Conservation (phyloP, 2,329 filamentous ascomycete species). For the Dactylellina cionopaga region DNA sequence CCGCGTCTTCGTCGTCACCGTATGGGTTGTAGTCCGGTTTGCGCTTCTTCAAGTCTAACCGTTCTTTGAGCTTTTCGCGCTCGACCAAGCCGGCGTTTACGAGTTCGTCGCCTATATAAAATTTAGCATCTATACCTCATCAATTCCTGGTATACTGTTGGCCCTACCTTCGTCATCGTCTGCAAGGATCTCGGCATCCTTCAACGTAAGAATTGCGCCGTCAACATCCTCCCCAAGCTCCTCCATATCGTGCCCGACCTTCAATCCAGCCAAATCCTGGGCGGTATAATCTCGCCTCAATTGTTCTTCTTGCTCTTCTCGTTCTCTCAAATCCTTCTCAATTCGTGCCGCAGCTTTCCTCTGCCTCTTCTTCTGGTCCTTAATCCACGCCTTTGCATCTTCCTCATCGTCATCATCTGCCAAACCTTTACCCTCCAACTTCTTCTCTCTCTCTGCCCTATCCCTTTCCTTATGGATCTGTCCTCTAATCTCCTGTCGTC, state of each 20-base stretch:
- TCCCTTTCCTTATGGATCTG: conserved; percentile 89
- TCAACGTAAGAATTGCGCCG: conserved; percentile 92
- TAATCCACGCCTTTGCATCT: conserved; percentile 84
- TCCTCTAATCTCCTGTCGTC: conserved; percentile 79
- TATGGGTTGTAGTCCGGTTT: conserved; percentile 88
- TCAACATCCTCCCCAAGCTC: conserved; percentile 80
- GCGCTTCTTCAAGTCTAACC: conserved; percentile 87
- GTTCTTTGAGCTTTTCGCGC: conserved; percentile 77
- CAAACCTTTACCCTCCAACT: conserved; percentile 83
- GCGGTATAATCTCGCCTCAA: conserved; percentile 76
- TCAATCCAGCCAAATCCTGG: conserved; percentile 86
- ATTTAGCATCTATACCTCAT: conserved; percentile 60
- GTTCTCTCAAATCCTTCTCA: conserved; percentile 69
- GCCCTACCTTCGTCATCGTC: conserved; percentile 71
- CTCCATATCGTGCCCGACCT: conserved; percentile 85
- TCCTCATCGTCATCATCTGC: conserved; percentile 74
- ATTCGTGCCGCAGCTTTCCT: conserved; percentile 84
- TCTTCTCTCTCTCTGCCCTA: conserved; percentile 76
- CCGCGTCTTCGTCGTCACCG: conserved; percentile 70
- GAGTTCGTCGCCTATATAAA: conserved; percentile 82
- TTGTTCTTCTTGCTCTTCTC: conserved; percentile 79
- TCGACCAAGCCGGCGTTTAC: conserved; percentile 79
- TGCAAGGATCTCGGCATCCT: conserved; percentile 83
- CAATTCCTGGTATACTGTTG: not conserved
- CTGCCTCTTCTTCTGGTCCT: conserved; percentile 89